phyloP scores from a whole-genome alignment of 257 asterid species.

The Cordia subcordata region DNA sequence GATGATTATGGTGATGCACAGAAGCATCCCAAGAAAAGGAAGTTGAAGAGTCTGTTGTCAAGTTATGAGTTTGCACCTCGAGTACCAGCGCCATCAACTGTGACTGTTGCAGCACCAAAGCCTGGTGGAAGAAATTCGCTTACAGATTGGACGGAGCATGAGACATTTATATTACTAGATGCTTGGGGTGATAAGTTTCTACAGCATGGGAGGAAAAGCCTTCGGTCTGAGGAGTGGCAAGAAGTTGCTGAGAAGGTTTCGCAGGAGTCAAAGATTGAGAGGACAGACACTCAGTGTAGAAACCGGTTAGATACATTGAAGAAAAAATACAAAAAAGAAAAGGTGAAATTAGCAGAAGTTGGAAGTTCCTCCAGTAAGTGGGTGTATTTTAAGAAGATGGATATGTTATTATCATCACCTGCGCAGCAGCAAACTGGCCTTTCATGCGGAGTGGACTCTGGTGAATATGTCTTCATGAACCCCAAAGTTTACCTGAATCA shows the following conservation, averaged over 20 bases:
- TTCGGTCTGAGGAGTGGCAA: conserved; percentile 92
- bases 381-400: conserved; percentile 85
- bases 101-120: conserved; percentile 33
- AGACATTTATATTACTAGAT: conserved; percentile 58
- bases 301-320: conserved; percentile 88
- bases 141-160: conserved; percentile 89
- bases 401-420: conserved; percentile 45
- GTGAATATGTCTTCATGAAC: conserved; percentile 61
- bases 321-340: conserved; percentile 94
- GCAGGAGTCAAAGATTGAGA: conserved; percentile 54
- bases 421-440: conserved; percentile 55
- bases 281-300: conserved; percentile 87
- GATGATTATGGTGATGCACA: conserved; percentile 41
- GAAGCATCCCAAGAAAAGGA: conserved; percentile 61
- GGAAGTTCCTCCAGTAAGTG: conserved; percentile 39
- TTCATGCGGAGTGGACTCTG: conserved; percentile 75
- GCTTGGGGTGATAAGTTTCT: conserved; percentile 90
- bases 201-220: conserved; percentile 85
- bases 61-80: conserved; percentile 93
- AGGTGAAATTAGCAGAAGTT: conserved; percentile 36
- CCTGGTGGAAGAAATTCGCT: conserved; percentile 78
- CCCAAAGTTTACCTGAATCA: conserved; percentile 46
- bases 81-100: conserved; percentile 39
- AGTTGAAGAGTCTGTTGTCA: conserved; percentile 51
- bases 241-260: conserved; percentile 84